Percentiles rank a stretch among this genome's conserved stretches.
Evolutionary conservation across 2,329 filamentous ascomycete species (phyloP).

Genomic region (Fusarium pseudocircinatum): DNA sequence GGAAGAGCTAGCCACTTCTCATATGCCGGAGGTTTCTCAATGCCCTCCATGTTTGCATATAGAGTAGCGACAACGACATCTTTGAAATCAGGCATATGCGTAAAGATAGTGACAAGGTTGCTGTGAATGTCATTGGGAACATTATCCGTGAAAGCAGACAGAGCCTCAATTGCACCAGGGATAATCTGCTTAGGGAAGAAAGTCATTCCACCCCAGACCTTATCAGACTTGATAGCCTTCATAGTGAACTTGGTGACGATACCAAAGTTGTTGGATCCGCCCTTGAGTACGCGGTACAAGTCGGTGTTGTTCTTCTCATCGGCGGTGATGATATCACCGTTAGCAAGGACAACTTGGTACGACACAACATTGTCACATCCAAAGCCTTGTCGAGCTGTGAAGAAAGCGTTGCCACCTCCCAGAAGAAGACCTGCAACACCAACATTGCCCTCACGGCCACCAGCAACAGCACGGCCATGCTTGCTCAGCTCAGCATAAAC

Average conservation of each 20-base stretch:
- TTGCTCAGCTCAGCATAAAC: constrained; percentile 39
- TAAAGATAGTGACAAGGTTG: constrained; percentile 20
- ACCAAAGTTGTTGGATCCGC: constrained; percentile 56
- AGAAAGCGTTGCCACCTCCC: constrained; percentile 41
- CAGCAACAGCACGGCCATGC: constrained; percentile 52
- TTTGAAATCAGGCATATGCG: constrained; percentile 19
- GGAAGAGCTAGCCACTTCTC: constrained; percentile 32
- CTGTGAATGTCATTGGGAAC: constrained; percentile 19
- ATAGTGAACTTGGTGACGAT: constrained; percentile 45
- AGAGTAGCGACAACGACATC: constrained; percentile 15
- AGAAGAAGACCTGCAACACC: constrained; percentile 45
- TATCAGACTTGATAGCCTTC: constrained; percentile 33
- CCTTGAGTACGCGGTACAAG: constrained; percentile 57
- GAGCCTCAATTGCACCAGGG: constrained; percentile 10
- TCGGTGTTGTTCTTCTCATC: constrained; percentile 49
- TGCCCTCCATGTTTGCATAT: constrained; percentile 22
- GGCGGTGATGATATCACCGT: constrained; percentile 56
- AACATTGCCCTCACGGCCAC: constrained; percentile 52
- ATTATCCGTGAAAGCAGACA: constrained; percentile 11
- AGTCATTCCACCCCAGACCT: constrained; percentile 33
- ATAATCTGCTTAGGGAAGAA: constrained; percentile 23
- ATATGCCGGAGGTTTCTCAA: constrained; percentile 23
- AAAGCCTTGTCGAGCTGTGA: constrained; percentile 53
- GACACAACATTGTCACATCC: constrained; percentile 57
- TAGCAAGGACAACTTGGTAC: constrained; percentile 60